Evolutionary conservation across 1,139 yeast genomes (phyloP).

Genomic region (Debaryomycetaceae sp.): DNA sequence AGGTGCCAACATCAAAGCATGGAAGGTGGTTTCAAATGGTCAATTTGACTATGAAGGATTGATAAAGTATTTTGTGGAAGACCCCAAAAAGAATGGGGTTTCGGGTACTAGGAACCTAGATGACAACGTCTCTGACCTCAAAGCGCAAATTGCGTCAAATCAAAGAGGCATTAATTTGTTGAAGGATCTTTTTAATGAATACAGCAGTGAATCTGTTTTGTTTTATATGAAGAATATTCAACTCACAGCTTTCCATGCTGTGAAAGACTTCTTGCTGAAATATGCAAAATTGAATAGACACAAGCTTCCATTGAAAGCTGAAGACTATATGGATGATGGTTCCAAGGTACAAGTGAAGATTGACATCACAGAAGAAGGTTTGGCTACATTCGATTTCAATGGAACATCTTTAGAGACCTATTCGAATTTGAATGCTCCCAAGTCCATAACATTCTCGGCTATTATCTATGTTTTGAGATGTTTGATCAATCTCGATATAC

Average conservation of each 20-base stretch:
- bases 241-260: constrained; percentile 39
- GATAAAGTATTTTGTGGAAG: constrained; percentile 41
- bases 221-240: constrained; percentile 47
- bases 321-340: constrained; percentile 48
- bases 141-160: constrained; percentile 49
- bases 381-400: constrained; percentile 39
- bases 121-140: constrained; percentile 47
- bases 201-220: constrained; percentile 28
- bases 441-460: constrained; percentile 35
- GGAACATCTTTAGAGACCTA: constrained; percentile 58
- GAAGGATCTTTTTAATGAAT: constrained; percentile 31
- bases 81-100: constrained; percentile 48
- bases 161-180: constrained; percentile 42
- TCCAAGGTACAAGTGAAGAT: constrained; percentile 35
- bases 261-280: constrained; percentile 25
- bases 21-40: constrained; percentile 33
- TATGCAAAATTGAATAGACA: constrained; percentile 9
- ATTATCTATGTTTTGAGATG: constrained; percentile 39
- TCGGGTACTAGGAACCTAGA: constrained; percentile 44
- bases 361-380: constrained; percentile 26
- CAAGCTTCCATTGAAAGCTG: constrained; percentile 21
- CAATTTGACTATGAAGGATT: constrained; percentile 44
- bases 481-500: constrained; percentile 35
- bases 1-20: constrained; percentile 46
- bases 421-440: constrained; percentile 62